These are phyloP conservation scores for Fusarium sterilihyphosum DNA, from an alignment of 2,329 filamentous ascomycete species.

Conservation along the genomic window DNA sequence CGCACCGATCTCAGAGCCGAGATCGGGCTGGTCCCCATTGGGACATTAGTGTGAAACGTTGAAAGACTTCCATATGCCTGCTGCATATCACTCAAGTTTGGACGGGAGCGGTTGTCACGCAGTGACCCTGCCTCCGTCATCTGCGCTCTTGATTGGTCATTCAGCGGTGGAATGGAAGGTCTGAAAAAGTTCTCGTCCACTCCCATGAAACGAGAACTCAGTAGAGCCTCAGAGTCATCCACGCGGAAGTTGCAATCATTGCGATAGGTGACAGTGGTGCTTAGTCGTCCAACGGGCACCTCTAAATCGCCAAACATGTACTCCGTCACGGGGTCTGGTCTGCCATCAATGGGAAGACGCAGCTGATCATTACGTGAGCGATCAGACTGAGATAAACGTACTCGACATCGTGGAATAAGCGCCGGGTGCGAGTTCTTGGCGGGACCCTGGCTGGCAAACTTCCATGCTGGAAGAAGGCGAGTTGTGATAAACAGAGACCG, in stretches of 20 bases:
- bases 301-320: conserved; percentile 87
- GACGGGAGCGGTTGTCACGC: conserved; percentile 67
- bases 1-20: conserved; percentile 80
- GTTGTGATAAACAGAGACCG: conserved; percentile 86
- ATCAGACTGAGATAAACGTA: conserved; percentile 70
- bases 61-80: conserved; percentile 91
- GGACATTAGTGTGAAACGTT: conserved; percentile 85
- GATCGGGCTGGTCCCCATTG: conserved; percentile 84
- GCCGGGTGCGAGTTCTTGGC: conserved; percentile 74
- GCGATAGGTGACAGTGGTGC: conserved; percentile 83
- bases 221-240: conserved; percentile 87
- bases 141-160: conserved; percentile 49
- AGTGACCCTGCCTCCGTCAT: conserved; percentile 76
- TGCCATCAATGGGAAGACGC: conserved; percentile 51
- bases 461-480: conserved; percentile 86
- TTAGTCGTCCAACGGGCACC: conserved; percentile 85
- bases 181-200: conserved; percentile 88
- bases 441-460: conserved; percentile 77
- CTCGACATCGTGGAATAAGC: conserved; percentile 82
- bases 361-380: conserved; percentile 73
- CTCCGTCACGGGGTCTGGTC: conserved; percentile 66
- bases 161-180: conserved; percentile 74
- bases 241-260: conserved; percentile 91
- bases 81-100: conserved; percentile 67
- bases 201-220: conserved; percentile 94